These are phyloP conservation scores for Ilex aquifolium DNA, from an alignment of 257 asterid species.

Conservation along the genomic window DNA sequence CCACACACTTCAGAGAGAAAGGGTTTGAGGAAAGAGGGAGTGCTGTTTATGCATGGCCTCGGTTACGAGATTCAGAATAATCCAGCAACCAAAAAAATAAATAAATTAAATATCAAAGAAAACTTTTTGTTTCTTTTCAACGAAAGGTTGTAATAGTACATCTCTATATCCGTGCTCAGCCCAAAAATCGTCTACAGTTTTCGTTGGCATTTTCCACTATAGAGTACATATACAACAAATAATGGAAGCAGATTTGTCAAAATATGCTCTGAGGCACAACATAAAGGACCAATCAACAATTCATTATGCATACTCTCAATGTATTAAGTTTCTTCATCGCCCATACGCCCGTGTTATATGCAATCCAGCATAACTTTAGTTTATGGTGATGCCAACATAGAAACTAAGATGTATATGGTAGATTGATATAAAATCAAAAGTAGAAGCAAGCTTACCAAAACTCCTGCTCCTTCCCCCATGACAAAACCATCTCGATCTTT, in stretches of 20 bases:
- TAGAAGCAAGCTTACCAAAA: slow-evolving; percentile 46
- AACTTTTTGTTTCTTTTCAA: no score
- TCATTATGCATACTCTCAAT: neutral
- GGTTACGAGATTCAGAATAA: neutral
- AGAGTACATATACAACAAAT: neutral
- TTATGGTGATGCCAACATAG: neutral
- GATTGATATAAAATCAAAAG: no score
- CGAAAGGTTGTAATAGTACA: neutral
- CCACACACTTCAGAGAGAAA: neutral
- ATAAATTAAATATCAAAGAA: no score
- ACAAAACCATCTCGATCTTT: slow-evolving; percentile 86
- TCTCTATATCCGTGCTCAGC: neutral
- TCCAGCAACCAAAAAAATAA: neutral
- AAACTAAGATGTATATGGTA: no score
- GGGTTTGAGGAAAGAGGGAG: neutral
- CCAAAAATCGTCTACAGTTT: neutral
- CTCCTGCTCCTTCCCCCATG: slow-evolving; percentile 94
- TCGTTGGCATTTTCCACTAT: neutral
- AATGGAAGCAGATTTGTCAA: neutral
- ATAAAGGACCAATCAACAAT: neutral
- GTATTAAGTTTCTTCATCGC: neutral
- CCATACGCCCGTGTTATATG: neutral
- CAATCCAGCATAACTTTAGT: neutral
- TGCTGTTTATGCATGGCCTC: neutral
- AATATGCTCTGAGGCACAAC: neutral